Percentiles rank a stretch among this genome's conserved stretches.
Evolutionary conservation across 495 filamentous ascomycete species (phyloP).

Genomic region (Penicillium ochrochloron): DNA sequence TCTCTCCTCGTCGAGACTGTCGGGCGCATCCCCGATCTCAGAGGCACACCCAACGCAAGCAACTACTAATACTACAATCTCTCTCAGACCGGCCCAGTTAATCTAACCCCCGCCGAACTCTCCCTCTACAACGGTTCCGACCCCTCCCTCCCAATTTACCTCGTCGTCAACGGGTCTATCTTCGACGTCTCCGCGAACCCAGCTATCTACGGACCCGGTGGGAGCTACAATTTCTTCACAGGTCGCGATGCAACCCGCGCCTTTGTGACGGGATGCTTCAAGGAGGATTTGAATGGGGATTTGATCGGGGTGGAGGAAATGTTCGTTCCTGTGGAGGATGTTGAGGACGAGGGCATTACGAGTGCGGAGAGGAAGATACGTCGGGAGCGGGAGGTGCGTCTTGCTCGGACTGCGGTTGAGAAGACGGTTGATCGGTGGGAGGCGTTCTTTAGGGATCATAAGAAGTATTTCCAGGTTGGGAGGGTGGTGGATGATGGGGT

Average conservation of each 20-base stretch:
- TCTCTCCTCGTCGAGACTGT: background rate
- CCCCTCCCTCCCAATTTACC: slow-evolving; percentile 76
- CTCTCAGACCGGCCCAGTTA: slow-evolving; percentile 54
- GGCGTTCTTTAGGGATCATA: slow-evolving; percentile 75
- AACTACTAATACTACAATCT: slow-evolving; percentile 10
- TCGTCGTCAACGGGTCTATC: slow-evolving; percentile 91
- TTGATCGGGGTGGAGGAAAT: slow-evolving; percentile 86
- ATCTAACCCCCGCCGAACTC: slow-evolving; percentile 76
- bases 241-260: slow-evolving; percentile 86
- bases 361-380: slow-evolving; percentile 59
- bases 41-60: background rate
- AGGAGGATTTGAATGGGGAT: slow-evolving; percentile 79
- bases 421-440: slow-evolving; percentile 52
- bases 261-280: slow-evolving; percentile 97
- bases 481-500: slow-evolving; percentile 51
- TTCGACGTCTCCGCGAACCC: slow-evolving; percentile 86
- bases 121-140: slow-evolving; percentile 78
- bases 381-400: slow-evolving; percentile 55
- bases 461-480: slow-evolving; percentile 77
- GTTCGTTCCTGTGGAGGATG: slow-evolving; percentile 79
- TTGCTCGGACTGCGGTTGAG: slow-evolving; percentile 47
- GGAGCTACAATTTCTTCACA: slow-evolving; percentile 84
- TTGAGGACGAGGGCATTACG: slow-evolving; percentile 50
- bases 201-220: slow-evolving; percentile 84
- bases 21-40: background rate